Evolutionary conservation across 345 rosid genomes (phyloP), one percentile per base, ranked within the genome.

Genomic region (Sonneratia caseolaris): DNA sequence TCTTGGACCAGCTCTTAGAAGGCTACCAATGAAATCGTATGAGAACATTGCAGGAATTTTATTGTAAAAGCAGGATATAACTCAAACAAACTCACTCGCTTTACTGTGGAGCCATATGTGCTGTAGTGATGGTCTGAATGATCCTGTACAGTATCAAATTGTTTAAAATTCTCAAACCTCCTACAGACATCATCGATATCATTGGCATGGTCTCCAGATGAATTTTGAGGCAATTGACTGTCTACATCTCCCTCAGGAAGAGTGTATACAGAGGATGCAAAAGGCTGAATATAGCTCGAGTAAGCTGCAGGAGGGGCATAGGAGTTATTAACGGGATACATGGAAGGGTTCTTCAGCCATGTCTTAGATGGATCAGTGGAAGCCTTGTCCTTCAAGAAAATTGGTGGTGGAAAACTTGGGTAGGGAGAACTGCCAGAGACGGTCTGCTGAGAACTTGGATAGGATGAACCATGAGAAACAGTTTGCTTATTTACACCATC

Each of bases 91-190:
- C 35, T 66, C 79, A 88, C 98, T 88, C 87, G 91, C 74, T 82
- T 86, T 8, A 66, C 72, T 49, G 84, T 70, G 72, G 78, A 47
- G 68, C 81, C 84, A 53, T 7, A 67, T 24, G 76, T 49, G 68
- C 83, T 71, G 69, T 80, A 94, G 24, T 86, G 73, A 80, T 94
- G 96, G 71, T 87, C 97, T 22, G 85, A 84, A 77, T 73, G 77
- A 76, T 86, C 91, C 79, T 88, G 89, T 45, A 90, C 96, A 0
- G 85, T 82, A 82, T 88, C 97, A 77, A 94, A 94, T 73, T 77
- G 82, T 77, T 90, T 91, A 85, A 90, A 94, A 75, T 66, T 77
- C 75, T 84, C 79, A 51, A 83, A 84, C 55, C 65, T 84, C 37
- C 78, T 81, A 72, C 88, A 76, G 78, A 80, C 76, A 38, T 91